These are phyloP conservation scores for Solanum chaucha DNA, from an alignment of 257 asterid species.

Conservation along the genomic window DNA sequence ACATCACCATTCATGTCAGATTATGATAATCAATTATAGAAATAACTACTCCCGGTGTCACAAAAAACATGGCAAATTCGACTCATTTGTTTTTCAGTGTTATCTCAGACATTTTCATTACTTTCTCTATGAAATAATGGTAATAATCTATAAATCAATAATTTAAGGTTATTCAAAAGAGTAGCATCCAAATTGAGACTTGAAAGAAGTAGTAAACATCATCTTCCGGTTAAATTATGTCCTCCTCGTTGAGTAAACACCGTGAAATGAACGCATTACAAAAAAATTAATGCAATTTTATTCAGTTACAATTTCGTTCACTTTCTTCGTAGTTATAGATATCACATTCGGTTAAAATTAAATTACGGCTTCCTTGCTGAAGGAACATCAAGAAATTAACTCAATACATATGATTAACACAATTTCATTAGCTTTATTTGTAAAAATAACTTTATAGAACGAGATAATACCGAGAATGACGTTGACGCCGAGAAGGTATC, in stretches of 20 bases:
- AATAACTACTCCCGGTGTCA: neutral
- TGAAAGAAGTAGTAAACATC: neutral
- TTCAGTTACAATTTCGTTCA: neutral
- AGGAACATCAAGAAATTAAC: neutral
- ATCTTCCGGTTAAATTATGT: neutral
- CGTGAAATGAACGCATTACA: neutral
- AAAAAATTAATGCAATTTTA: neutral
- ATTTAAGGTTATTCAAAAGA: neutral
- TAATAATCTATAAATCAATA: neutral
- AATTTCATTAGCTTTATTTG: neutral
- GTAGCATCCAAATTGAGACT: neutral
- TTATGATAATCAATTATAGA: neutral
- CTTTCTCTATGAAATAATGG: neutral
- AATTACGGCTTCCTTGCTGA: neutral
- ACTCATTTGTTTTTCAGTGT: neutral
- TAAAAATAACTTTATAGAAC: neutral
- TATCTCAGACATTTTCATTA: neutral
- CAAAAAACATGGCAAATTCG: neutral
- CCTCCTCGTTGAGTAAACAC: neutral
- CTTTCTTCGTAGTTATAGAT: neutral
- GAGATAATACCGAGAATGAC: constrained; percentile 63
- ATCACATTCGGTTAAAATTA: neutral
- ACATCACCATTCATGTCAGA: neutral
- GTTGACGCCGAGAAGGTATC: constrained; percentile 75
- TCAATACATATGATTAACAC: neutral